Base-by-base conservation (phyloP, 129 eudicot species). In the Gnaphalium uliginosum region DNA sequence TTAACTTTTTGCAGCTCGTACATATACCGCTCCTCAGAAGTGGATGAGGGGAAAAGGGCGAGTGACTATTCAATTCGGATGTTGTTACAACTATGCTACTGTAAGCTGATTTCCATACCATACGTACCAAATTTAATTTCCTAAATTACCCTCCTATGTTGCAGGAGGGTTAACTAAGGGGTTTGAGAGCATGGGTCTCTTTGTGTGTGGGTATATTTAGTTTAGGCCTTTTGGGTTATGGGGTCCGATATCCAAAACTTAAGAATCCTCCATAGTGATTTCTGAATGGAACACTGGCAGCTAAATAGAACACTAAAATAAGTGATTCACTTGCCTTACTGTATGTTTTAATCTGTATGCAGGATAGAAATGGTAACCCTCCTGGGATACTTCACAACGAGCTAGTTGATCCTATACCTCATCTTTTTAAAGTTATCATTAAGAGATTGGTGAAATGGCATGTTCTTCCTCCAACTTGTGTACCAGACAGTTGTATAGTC, bases 1-100 rank as follows among this genome's bases (percentile, higher is more conserved):
- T 56, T 76, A 39, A 71, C 24, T 66, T 59, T 35, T 75, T 85
- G 76, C 86, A 95, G 99, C 66, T 29, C 92, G 97, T 73, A 95
- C 99, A 8, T 95, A 73, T 70, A 72, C 97, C 57, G 96, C 97
- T 72, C 99, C 99, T 2, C 83, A 75, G 14, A 95, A 87, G 82
- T 95, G 99, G 99, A 95, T 91, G 99, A 87, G 89, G 79, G 99
- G 99, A 67, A 95, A 95, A 79, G 99, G 99, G 46, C 94, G 99
- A 5, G 89, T 89, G 48, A 95, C 99, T 69, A 87, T 95, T 74
- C 99, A 95, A 27, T 91, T 95, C 81, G 99, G 99, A 69, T 95
- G 99, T 79, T 95, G 99, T 76, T 95, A 95, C 89, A 95, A 89
- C 75, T 95, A 95, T 74, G 94, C 99, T 57, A 77, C 84, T 4